These are phyloP conservation scores for Salvia rosmarinus DNA, from an alignment of 257 asterid genomes.

Conservation along the genomic window DNA sequence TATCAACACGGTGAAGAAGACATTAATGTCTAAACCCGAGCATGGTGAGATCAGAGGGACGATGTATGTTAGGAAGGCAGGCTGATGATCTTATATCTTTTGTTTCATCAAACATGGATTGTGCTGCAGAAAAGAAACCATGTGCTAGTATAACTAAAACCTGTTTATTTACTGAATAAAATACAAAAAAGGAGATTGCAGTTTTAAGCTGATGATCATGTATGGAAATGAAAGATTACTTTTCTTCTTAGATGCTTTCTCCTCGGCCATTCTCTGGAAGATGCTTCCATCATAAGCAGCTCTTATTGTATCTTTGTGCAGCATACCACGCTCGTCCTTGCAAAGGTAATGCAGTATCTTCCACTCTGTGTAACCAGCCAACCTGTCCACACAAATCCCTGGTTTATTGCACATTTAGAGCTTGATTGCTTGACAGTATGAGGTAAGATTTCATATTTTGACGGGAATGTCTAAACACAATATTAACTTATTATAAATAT, in stretches of 20 bases:
- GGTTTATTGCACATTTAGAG: background rate
- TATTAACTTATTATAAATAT: too few relatives aligned
- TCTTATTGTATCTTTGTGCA: constrained; percentile 59
- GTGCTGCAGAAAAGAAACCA: constrained; percentile 30
- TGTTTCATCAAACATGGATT: constrained; percentile 35
- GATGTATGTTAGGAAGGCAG: background rate
- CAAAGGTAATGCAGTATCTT: constrained; percentile 60
- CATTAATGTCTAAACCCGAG: background rate
- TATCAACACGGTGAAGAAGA: background rate
- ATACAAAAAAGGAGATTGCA: background rate
- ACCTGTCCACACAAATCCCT: constrained; percentile 41
- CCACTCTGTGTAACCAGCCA: constrained; percentile 79
- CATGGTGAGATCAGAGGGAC: background rate
- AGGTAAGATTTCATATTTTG: too few relatives aligned
- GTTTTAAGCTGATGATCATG: background rate
- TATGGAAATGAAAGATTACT: constrained; percentile 31
- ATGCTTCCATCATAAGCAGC: constrained; percentile 82
- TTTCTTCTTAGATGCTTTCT: constrained; percentile 53
- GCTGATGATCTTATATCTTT: constrained; percentile 25
- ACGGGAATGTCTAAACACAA: too few relatives aligned
- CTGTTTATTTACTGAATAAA: constrained; percentile 18
- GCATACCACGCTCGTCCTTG: constrained; percentile 69
- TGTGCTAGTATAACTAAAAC: constrained; percentile 1
- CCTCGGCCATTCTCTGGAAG: constrained; percentile 71
- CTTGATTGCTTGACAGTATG: too few relatives aligned